Evolutionary conservation across 257 asterid genomes (phyloP), one percentile per base, ranked within the genome.

Genomic region (Avicennia marina): DNA sequence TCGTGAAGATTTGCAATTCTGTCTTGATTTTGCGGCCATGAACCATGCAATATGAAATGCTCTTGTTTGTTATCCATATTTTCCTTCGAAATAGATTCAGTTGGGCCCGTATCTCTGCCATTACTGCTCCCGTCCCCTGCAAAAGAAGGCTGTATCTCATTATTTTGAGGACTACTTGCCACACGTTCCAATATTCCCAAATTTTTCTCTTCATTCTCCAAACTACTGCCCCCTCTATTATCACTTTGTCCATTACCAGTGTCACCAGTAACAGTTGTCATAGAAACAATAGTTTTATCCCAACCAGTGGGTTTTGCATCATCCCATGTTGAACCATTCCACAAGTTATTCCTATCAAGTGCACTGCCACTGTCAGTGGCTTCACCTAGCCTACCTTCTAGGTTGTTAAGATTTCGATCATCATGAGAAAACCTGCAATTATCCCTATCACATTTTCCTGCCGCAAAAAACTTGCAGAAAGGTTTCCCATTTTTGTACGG

Each of bases 401-500:
- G 63, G 29, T 58, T 63, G 27, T 60, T 63, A 45, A 57, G 59
- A n/a, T 68, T 61, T 32, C 68, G 72, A 45, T 68, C 79, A 22
- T 76, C 88, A 40, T 85, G 96, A 69, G 88, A 75, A 60, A 88
- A 88, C 70, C 72, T 71, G 65, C 94, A 85, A 62, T 77, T 78
- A 24, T 63, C 81, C 60, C 86, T 74, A 29, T 60, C 74, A 67
- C 94, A 85, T 49, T 69, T 82, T 26, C 95, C 96, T 2, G 86
- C 89, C 10, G 76, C 81, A 65, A 88, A 88, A 63, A 56, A 85
- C 73, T 72, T 86, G 82, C 94, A 85, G 2, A 70, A 17, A 19
- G 84, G 69, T 70, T 62, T 85, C 69, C 68, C 81, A 12, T 49
- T 44, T 67, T 63, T 73, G 46, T 41, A 60, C 6, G 56, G 49